Percentiles rank a stretch among this genome's conserved stretches.
Evolutionary conservation across 805 yeast genomes (phyloP).

Genomic region (Komagataella pseudopastoris): DNA sequence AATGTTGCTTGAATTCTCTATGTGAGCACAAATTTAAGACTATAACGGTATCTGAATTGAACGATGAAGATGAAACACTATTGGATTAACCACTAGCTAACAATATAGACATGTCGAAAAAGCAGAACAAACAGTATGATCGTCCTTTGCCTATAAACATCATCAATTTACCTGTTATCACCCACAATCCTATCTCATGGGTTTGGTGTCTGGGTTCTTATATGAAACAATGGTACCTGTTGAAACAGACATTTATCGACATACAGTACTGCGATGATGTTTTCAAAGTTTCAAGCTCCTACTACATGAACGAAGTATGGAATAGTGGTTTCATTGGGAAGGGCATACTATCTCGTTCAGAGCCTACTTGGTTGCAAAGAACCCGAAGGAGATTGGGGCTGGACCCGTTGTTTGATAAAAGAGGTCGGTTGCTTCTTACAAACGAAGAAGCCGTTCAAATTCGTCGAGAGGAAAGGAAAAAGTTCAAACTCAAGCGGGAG

Average conservation of each 20-base stretch:
- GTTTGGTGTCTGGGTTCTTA: conserved; percentile 16
- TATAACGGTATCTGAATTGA: conserved; percentile 24
- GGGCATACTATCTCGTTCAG: conserved; percentile 79
- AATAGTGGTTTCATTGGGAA: conserved; percentile 85
- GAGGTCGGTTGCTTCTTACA: conserved; percentile 17
- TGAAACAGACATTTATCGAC: not conserved
- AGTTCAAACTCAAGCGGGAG: conserved; percentile 59
- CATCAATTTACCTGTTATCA: conserved; percentile 22
- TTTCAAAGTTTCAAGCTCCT: conserved; percentile 27
- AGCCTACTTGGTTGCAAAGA: conserved; percentile 81
- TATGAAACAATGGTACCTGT: conserved; percentile 4
- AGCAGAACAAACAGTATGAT: conserved; percentile 3
- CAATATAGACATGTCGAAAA: conserved; percentile 1
- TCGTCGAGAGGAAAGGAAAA: conserved; percentile 58
- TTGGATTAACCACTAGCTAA: not conserved
- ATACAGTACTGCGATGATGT: conserved; percentile 9
- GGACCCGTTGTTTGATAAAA: conserved; percentile 8
- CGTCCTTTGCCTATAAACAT: conserved; percentile 26
- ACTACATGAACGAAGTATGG: conserved; percentile 56
- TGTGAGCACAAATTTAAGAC: conserved; percentile 17
- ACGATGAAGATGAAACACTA: conserved; percentile 1
- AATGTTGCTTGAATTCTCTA: conserved; percentile 10
- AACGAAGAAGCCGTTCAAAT: conserved; percentile 68
- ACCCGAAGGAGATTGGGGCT: conserved; percentile 41
- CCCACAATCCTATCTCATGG: conserved; percentile 37